Evolutionary conservation across 176 grass and related monocot species (phyloP).

Genomic region (Raddia guianensis): DNA sequence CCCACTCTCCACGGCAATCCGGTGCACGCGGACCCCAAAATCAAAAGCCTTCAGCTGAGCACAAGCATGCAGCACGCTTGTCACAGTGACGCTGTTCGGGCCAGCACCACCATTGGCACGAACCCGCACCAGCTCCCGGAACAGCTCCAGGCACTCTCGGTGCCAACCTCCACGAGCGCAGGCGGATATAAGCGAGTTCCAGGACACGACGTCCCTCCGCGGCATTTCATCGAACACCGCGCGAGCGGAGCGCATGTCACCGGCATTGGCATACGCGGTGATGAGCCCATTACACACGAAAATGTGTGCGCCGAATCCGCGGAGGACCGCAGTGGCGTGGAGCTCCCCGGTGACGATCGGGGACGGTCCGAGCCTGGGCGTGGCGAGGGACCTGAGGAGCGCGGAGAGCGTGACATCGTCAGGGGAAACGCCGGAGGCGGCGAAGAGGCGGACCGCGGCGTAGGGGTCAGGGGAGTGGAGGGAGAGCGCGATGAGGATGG

Average conservation of each 20-base stretch:
- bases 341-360: conserved; percentile 39
- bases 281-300: conserved; percentile 79
- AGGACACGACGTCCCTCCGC: conserved; percentile 53
- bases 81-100: conserved; percentile 46
- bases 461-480: conserved; percentile 55
- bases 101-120: conserved; percentile 1
- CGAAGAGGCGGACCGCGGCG: conserved; percentile 52
- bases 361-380: conserved; percentile 35
- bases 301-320: conserved; percentile 38
- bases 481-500: conserved; percentile 65
- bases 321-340: conserved; percentile 49
- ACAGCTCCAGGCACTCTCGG: conserved; percentile 46
- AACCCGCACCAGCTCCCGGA: conserved; percentile 39
- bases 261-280: conserved; percentile 35
- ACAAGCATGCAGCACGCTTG: conserved; percentile 62
- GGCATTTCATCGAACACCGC: conserved; percentile 58
- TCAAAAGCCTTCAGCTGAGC: conserved; percentile 54
- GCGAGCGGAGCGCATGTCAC: conserved; percentile 43
- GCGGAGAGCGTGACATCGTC: conserved; percentile 63
- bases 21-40: conserved; percentile 57
- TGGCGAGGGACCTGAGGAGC: conserved; percentile 63
- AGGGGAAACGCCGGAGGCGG: conserved; percentile 46
- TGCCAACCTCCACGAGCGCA: conserved; percentile 48
- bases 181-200: conserved; percentile 62
- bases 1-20: conserved; percentile 42